Evolutionary conservation across 805 yeast species (phyloP).

Genomic region (Cyberlindnera americana): DNA sequence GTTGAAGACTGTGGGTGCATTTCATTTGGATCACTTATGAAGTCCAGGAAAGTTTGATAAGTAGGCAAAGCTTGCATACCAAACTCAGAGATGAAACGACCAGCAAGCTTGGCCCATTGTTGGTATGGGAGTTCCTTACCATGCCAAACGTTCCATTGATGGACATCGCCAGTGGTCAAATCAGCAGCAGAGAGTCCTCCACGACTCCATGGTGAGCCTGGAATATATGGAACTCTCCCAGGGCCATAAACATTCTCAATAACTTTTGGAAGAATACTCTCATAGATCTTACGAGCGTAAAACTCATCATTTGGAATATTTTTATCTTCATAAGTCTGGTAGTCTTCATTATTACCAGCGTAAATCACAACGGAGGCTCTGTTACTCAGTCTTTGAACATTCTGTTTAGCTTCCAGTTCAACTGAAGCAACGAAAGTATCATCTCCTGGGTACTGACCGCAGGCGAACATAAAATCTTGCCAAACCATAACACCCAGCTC

Average conservation of each 20-base stretch:
- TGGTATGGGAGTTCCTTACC: slow-evolving; percentile 48
- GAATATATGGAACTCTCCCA: slow-evolving; percentile 35
- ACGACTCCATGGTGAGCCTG: slow-evolving; percentile 51
- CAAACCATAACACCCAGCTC: slow-evolving; percentile 38
- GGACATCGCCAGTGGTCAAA: slow-evolving; percentile 44
- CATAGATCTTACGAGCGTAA: slow-evolving; percentile 18
- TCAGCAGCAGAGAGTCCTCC: slow-evolving; percentile 33
- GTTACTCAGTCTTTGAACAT: slow-evolving; percentile 39
- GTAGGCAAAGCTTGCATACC: slow-evolving; percentile 50
- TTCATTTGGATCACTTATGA: slow-evolving; percentile 37
- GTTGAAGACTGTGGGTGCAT: slow-evolving; percentile 41
- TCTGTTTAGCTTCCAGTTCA: slow-evolving; percentile 35
- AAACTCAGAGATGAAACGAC: slow-evolving; percentile 50
- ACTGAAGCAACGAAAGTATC: slow-evolving; percentile 35
- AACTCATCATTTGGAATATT: slow-evolving; percentile 15
- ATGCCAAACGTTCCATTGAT: slow-evolving; percentile 59
- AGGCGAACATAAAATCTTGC: slow-evolving; percentile 59
- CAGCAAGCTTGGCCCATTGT: slow-evolving; percentile 43
- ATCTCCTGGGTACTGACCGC: slow-evolving; percentile 51
- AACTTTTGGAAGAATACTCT: slow-evolving; percentile 31
- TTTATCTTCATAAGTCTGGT: slow-evolving; percentile 15
- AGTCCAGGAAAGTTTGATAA: slow-evolving; percentile 33
- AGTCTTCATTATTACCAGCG: slow-evolving; percentile 24
- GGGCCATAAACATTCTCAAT: slow-evolving; percentile 47
- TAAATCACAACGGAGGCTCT: slow-evolving; percentile 34